phyloP scores from a whole-genome alignment of 1,284 basidiomycete genomes.

The Gastroboletus turbinatus region DNA sequence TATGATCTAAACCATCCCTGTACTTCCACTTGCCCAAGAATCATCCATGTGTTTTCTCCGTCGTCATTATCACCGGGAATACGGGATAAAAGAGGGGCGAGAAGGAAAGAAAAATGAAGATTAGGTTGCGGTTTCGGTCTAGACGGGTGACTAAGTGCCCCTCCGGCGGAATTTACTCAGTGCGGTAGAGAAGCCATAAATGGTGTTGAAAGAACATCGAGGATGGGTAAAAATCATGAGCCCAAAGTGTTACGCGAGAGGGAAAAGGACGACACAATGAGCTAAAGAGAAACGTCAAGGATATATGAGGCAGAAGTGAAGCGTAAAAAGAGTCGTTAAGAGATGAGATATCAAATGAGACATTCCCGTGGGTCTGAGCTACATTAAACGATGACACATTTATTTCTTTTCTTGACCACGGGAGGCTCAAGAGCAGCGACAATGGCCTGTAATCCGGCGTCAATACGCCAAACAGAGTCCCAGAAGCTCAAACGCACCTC shows the following conservation, averaged over 20 bases:
- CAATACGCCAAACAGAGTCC: slow-evolving; percentile 10
- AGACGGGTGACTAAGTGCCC: slow-evolving; percentile 23
- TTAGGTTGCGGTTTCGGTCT: slow-evolving; percentile 29
- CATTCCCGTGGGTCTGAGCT: slow-evolving; percentile 28
- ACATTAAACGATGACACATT: slow-evolving; percentile 83
- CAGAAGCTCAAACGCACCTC: slow-evolving; percentile 60
- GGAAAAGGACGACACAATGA: slow-evolving; percentile 20
- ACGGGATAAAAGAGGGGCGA: slow-evolving; percentile 9
- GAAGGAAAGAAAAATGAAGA: slow-evolving; percentile 21
- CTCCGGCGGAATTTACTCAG: slow-evolving; percentile 29
- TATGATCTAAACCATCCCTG: slow-evolving; percentile 18
- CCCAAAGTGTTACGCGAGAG: slow-evolving; percentile 25
- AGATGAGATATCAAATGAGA: slow-evolving; percentile 37
- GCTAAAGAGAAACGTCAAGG: slow-evolving; percentile 32
- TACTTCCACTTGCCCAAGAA: slow-evolving; percentile 21
- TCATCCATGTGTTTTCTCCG: slow-evolving; percentile 15
- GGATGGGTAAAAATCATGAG: slow-evolving; percentile 30
- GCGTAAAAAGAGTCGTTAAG: slow-evolving; percentile 34
- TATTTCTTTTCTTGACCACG: slow-evolving; percentile 79
- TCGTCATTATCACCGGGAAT: slow-evolving; percentile 14
- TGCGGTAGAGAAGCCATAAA: slow-evolving; percentile 21
- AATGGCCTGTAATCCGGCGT: slow-evolving; percentile 69
- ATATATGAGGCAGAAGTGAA: slow-evolving; percentile 38
- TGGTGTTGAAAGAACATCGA: slow-evolving; percentile 21
- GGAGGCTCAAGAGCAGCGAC: slow-evolving; percentile 98